Evolutionary conservation across 1,139 yeast genomes (phyloP), one percentile per base, ranked within the genome.

Genomic region (Kodamaea fungicola): DNA sequence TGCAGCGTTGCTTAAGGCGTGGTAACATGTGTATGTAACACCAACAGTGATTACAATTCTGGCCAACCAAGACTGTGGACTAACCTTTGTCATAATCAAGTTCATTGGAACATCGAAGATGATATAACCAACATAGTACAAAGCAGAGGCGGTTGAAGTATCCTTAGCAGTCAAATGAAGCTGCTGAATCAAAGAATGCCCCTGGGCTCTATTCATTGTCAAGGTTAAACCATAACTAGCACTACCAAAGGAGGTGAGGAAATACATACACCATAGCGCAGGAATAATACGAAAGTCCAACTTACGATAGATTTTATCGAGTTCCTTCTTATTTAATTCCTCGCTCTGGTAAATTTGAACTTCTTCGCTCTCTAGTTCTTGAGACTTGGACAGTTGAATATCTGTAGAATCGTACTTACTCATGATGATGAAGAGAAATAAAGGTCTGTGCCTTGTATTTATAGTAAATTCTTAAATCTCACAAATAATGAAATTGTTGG

Each of bases 61-160:
- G 3, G 88, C 72, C 43, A 87, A 65, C 96, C 96, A 87, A 2
- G 86, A 74, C 51, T 87, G 94, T 1, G 96, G 95, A 30, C 89
- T 80, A 8, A 86, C 75, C 42, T 71, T 69, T n/a, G 95, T 86
- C 95, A 87, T 86, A 37, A 79, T 61, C 52, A 87, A 70, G 59
- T 87, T 87, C 92, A 86, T 85, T 19, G 96, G 96, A 25, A 86
- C 80, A 59, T 87, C 96, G 54, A 87, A 87, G 33, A 87, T 65
- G 47, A 87, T 86, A 57, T 76, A 84, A 4, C 92, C 95, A 23
- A 87, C 95, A 50, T 80, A 86, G 64, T 83, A 83, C 34, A 87
- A 67, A 0, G 96, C 95, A 21, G 85, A 79, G 2, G 95, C 95
- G 1, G 84, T 77, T 1, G 94, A 78, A 1, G 76, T 73, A 45